Conservation (phyloP, 306 rosid genomes). For the Rosa chinensis region DNA sequence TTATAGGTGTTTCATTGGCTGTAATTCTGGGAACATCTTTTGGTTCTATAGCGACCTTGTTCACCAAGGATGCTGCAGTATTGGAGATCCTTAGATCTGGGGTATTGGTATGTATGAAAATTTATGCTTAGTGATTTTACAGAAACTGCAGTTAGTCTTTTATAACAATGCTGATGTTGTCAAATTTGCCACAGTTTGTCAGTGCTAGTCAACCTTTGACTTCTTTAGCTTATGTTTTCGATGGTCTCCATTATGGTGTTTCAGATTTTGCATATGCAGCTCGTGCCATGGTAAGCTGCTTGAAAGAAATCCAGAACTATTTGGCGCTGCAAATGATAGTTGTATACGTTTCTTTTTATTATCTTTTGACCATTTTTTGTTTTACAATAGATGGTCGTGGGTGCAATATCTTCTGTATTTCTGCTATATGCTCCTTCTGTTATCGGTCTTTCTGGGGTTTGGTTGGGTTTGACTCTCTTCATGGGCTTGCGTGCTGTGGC, state of each 20-base stretch:
- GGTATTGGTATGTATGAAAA: conserved; percentile 58
- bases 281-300: conserved; percentile 71
- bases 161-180: conserved; percentile 20
- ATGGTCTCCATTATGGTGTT: conserved; percentile 91
- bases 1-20: conserved; percentile 63
- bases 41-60: conserved; percentile 73
- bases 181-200: conserved; percentile 56
- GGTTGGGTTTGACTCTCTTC: conserved; percentile 82
- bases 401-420: conserved; percentile 63
- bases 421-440: conserved; percentile 61
- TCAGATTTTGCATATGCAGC: conserved; percentile 96
- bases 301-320: conserved; percentile 11
- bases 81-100: conserved; percentile 68
- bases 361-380: conserved; percentile 16
- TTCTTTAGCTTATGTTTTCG: conserved; percentile 81
- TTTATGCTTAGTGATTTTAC: conserved; percentile 19
- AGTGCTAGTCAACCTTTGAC: conserved; percentile 94
- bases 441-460: conserved; percentile 77
- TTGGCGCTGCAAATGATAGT: conserved; percentile 13
- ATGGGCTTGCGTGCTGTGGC: conserved; percentile 79
- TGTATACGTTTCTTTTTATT: conserved; percentile 8
- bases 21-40: conserved; percentile 75
- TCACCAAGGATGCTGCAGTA: conserved; percentile 82
- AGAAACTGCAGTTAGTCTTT: background rate
- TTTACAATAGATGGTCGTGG: conserved; percentile 59